Conservation (phyloP, 1,284 basidiomycete genomes). For the Xerocomus nothofagi region DNA sequence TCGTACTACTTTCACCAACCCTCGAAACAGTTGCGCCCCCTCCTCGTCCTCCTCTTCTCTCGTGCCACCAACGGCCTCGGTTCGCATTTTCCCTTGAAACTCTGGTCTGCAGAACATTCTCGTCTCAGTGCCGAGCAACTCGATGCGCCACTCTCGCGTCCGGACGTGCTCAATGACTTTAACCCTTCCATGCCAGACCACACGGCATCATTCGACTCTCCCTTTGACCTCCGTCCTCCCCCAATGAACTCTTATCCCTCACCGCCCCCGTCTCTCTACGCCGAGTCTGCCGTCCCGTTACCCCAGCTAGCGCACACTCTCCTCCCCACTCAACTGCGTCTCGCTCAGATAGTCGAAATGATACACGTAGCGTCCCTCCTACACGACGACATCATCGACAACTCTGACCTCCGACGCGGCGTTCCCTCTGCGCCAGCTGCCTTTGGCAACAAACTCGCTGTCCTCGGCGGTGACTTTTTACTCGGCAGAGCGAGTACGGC, state of each 20-base stretch:
- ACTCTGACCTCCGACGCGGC: conserved; percentile 79
- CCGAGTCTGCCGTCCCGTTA: conserved; percentile 16
- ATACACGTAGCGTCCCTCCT: conserved; percentile 95
- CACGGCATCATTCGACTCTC: conserved; percentile 52
- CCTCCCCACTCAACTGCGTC: conserved; percentile 86
- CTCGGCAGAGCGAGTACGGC: conserved; percentile 90
- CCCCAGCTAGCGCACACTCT: conserved; percentile 37
- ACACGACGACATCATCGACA: conserved; percentile 95
- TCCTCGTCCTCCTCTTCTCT: conserved; percentile 88
- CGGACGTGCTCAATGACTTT: conserved; percentile 82
- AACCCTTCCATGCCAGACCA: conserved; percentile 79
- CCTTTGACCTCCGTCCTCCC: conserved; percentile 47
- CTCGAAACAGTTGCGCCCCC: conserved; percentile 89
- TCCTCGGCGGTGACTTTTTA: conserved; percentile 95
- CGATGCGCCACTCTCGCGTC: conserved; percentile 68
- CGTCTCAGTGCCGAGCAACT: conserved; percentile 49
- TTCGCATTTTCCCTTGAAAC: conserved; percentile 49
- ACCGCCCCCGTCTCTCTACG: conserved; percentile 39
- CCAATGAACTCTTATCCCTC: conserved; percentile 37
- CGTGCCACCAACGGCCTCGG: conserved; percentile 87
- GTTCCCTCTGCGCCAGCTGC: conserved; percentile 82
- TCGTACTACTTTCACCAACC: conserved; percentile 91
- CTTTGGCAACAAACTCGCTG: conserved; percentile 94
- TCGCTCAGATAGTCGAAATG: conserved; percentile 98
- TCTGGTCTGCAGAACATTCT: conserved; percentile 46